These are phyloP conservation scores for Pterocarpus santalinus DNA, from an alignment of 306 rosid genomes.

Conservation along the genomic window DNA sequence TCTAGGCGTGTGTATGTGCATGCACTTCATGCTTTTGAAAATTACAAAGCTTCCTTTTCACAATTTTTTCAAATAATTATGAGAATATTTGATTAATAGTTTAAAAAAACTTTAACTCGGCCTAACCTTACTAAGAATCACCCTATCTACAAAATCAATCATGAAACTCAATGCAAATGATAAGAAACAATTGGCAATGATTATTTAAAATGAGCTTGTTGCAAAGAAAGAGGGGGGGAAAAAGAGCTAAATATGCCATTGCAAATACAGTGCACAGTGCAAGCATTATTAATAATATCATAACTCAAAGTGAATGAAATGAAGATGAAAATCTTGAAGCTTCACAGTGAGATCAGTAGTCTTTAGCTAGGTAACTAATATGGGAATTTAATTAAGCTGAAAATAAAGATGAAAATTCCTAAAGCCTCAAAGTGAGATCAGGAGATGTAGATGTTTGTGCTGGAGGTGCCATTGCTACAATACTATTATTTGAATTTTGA, in stretches of 20 bases:
- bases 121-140: too few relatives aligned
- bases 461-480: conserved; percentile 46
- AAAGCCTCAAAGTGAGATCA: conserved; percentile 92
- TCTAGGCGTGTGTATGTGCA: too few relatives aligned
- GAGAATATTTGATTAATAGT: too few relatives aligned
- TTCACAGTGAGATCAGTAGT: conserved; percentile 64
- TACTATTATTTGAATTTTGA: conserved; percentile 56
- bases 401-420: conserved; percentile 21
- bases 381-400: conserved; percentile 25
- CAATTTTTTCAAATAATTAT: too few relatives aligned
- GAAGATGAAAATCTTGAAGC: conserved; percentile 54
- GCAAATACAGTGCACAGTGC: conserved; percentile 68
- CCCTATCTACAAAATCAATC: neutral
- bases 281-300: conserved; percentile 43
- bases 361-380: conserved; percentile 32
- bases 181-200: conserved; percentile 35
- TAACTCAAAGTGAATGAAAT: conserved; percentile 13
- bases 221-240: too few relatives aligned
- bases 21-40: too few relatives aligned
- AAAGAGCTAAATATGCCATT: conserved; percentile 26
- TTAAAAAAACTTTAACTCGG: too few relatives aligned
- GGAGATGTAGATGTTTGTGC: conserved; percentile 66
- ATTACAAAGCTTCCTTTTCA: too few relatives aligned
- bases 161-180: conserved; percentile 34
- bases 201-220: conserved; percentile 21